These are phyloP conservation scores for Termitomyces titanicus DNA, from an alignment of 768 basidiomycete species.

Conservation along the genomic window DNA sequence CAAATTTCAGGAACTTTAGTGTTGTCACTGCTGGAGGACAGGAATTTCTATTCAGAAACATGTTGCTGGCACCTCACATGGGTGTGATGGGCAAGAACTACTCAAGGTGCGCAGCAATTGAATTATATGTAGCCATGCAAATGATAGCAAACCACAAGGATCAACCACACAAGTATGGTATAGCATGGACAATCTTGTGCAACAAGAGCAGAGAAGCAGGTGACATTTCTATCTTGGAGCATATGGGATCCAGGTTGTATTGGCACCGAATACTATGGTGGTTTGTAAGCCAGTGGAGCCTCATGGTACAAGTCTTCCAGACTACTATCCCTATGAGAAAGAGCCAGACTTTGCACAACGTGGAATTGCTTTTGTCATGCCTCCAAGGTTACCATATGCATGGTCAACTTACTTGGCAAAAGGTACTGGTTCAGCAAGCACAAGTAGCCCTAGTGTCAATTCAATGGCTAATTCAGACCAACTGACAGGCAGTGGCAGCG, in stretches of 20 bases:
- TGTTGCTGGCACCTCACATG: not conserved
- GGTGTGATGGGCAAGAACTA: not conserved
- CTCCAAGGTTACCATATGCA: no score
- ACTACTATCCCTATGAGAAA: constrained; percentile 2
- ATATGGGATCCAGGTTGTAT: constrained; percentile 12
- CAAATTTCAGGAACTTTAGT: no score
- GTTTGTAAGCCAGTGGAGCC: constrained; percentile 11
- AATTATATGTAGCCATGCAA: no score
- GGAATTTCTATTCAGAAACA: not conserved
- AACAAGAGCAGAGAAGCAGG: no score
- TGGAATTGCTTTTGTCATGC: constrained; percentile 3
- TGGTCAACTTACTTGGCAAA: no score
- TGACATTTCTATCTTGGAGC: constrained; percentile 13
- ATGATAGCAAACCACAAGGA: constrained; percentile 6
- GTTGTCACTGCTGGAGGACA: not conserved
- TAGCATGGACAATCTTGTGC: constrained; percentile 4
- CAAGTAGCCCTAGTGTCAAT: no score
- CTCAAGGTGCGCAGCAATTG: constrained; percentile 1
- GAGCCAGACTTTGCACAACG: constrained; percentile 7
- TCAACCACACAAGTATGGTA: not conserved
- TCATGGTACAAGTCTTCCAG: constrained; percentile 17
- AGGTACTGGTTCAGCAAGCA: no score
- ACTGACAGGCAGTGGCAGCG: no score
- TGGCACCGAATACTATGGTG: constrained; percentile 8
- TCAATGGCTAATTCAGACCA: no score